A percentile compares a stretch with the other conserved stretches of the same genome.
Evolutionary conservation across 805 yeast species (phyloP).

Genomic region (Lachancea kluyveri): DNA sequence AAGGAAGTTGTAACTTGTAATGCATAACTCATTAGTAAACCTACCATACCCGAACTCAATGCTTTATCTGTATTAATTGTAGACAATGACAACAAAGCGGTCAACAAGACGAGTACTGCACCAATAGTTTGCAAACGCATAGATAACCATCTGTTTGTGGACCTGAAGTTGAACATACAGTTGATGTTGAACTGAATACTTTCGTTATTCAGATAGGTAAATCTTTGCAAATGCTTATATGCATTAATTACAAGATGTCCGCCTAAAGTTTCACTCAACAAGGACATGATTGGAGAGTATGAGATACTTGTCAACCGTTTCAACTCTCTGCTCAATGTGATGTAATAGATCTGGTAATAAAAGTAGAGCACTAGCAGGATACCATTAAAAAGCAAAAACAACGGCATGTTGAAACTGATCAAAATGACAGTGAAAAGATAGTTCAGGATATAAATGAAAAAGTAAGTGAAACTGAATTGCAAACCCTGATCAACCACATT

Average conservation of each 20-base stretch:
- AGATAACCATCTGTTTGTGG: slow-evolving; percentile 61
- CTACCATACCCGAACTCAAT: slow-evolving; percentile 53
- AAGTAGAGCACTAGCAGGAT: slow-evolving; percentile 47
- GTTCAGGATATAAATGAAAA: slow-evolving; percentile 39
- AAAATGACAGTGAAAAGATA: slow-evolving; percentile 46
- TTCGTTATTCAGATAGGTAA: slow-evolving; percentile 46
- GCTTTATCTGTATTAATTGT: slow-evolving; percentile 36
- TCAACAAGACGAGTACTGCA: slow-evolving; percentile 44
- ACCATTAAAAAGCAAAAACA: slow-evolving; percentile 42
- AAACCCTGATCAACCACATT: slow-evolving; percentile 48
- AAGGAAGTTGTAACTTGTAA: slow-evolving; percentile 49
- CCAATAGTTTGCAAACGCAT: slow-evolving; percentile 58
- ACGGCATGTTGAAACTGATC: slow-evolving; percentile 50
- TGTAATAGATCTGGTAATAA: slow-evolving; percentile 66
- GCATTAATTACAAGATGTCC: slow-evolving; percentile 81
- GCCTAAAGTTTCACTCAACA: slow-evolving; percentile 70
- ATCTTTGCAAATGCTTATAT: slow-evolving; percentile 59
- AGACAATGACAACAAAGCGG: slow-evolving; percentile 42
- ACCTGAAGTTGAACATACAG: slow-evolving; percentile 43
- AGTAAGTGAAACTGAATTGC: slow-evolving; percentile 47
- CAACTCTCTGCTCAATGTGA: slow-evolving; percentile 68
- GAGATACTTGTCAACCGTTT: slow-evolving; percentile 67
- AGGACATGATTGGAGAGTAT: slow-evolving; percentile 73
- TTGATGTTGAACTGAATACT: slow-evolving; percentile 45
- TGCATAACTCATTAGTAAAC: slow-evolving; percentile 60